phyloP scores from a whole-genome alignment of 1,139 yeast species.

The Saccharomyces hybrid region DNA sequence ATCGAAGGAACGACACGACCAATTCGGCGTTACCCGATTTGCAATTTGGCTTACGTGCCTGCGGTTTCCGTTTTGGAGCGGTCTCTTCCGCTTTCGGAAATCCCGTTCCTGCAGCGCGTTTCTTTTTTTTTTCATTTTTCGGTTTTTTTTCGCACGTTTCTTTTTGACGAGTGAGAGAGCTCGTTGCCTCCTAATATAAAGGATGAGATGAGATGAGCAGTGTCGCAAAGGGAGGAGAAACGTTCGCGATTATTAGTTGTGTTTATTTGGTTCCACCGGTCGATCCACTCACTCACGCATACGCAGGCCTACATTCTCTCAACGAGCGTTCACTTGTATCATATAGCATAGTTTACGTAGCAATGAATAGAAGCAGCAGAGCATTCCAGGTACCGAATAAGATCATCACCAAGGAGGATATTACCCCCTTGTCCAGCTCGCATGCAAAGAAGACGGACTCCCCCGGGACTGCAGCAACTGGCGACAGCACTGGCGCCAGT shows the following conservation, averaged over 20 bases:
- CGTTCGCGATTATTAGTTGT: no score
- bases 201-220: constrained; percentile 1
- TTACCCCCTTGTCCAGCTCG: constrained; percentile 15
- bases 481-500: background rate
- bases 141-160: background rate
- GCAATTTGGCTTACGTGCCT: background rate
- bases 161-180: background rate
- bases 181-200: constrained; percentile 1
- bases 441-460: background rate
- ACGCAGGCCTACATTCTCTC: background rate
- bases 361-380: constrained; percentile 4
- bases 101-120: constrained; percentile 2
- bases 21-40: background rate
- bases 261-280: background rate
- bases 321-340: background rate
- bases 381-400: constrained; percentile 14
- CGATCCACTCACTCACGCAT: background rate
- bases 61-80: background rate
- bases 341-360: constrained; percentile 1
- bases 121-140: background rate
- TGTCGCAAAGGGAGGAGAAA: background rate
- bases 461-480: background rate
- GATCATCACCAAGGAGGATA: constrained; percentile 23
- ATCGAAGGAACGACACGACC: background rate
- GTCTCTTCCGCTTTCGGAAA: background rate